Evolutionary conservation across 1,284 basidiomycete species (phyloP).

Genomic region (Puccinia coronata): DNA sequence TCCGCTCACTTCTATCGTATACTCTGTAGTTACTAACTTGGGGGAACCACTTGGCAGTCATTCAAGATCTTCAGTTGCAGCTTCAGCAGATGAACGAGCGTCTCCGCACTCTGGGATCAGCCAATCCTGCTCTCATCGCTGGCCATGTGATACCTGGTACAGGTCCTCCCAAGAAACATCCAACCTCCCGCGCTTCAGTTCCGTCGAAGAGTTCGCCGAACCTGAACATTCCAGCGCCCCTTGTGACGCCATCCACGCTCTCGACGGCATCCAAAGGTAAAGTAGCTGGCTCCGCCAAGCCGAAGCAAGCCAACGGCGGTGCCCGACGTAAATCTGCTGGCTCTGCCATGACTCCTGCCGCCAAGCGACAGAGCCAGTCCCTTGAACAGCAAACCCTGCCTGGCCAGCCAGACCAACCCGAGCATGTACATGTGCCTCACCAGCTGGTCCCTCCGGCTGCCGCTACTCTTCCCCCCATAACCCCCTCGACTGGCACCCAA

Average conservation of each 20-base stretch:
- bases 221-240: neutral
- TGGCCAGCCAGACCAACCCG: slow-evolving; percentile 14
- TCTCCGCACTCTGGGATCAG: neutral
- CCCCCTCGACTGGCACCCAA: neutral
- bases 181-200: slow-evolving; percentile 6
- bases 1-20: neutral
- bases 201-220: slow-evolving; percentile 18
- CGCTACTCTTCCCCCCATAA: slow-evolving; percentile 51
- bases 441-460: slow-evolving; percentile 53
- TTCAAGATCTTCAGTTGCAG: slow-evolving; percentile 33
- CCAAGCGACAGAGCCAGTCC: slow-evolving; percentile 16
- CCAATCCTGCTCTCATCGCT: neutral
- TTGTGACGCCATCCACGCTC: neutral
- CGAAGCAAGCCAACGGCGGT: slow-evolving; percentile 7
- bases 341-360: neutral
- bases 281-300: neutral
- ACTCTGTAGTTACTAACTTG: neutral
- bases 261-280: neutral
- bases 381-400: slow-evolving; percentile 3
- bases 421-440: slow-evolving; percentile 19
- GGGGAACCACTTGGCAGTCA: neutral
- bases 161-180: slow-evolving; percentile 30
- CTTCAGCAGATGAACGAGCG: slow-evolving; percentile 20
- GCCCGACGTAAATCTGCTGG: slow-evolving; percentile 12
- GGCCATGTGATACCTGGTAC: slow-evolving; percentile 11